Conservation (phyloP, 2,329 filamentous ascomycete genomes). For the Plenodomus lindquistii region DNA sequence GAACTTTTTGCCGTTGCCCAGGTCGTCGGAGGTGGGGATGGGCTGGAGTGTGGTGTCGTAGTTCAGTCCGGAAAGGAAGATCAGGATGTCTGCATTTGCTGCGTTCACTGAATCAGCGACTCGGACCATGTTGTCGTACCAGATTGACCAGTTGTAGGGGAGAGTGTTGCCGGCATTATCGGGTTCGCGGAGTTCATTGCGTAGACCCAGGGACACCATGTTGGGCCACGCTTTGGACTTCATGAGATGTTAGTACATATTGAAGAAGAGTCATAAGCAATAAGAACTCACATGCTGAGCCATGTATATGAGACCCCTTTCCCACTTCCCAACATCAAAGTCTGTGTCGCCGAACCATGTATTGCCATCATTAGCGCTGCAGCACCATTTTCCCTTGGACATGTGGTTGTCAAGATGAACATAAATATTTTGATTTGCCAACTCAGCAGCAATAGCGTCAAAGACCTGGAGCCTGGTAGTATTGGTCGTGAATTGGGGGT, state of each 20-base stretch:
- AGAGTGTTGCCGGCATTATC: slow-evolving; percentile 29
- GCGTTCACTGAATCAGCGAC: slow-evolving; percentile 56
- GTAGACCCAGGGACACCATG: slow-evolving; percentile 59
- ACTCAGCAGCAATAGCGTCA: slow-evolving; percentile 56
- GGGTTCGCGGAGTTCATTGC: slow-evolving; percentile 55
- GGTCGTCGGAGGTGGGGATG: slow-evolving; percentile 53
- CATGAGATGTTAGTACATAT: not conserved
- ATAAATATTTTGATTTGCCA: slow-evolving; percentile 49
- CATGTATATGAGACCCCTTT: slow-evolving; percentile 64
- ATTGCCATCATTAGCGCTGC: slow-evolving; percentile 54
- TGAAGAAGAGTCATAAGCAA: not conserved
- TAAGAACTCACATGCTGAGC: slow-evolving; percentile 53
- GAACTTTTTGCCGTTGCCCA: slow-evolving; percentile 56
- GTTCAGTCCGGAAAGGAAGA: slow-evolving; percentile 63
- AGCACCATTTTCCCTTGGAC: slow-evolving; percentile 42
- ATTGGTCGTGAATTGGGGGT: slow-evolving; percentile 56
- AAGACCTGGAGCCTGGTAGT: slow-evolving; percentile 60
- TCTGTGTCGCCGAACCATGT: slow-evolving; percentile 64
- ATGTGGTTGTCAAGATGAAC: slow-evolving; percentile 44
- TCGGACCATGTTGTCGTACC: slow-evolving; percentile 57
- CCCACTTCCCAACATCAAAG: slow-evolving; percentile 64
- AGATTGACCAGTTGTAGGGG: slow-evolving; percentile 61
- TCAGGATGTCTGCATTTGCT: slow-evolving; percentile 57
- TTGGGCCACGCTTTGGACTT: slow-evolving; percentile 48
- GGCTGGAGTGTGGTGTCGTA: slow-evolving; percentile 61